These are phyloP conservation scores for Antrodiella citrinella DNA, from an alignment of 768 basidiomycete species.

Conservation along the genomic window DNA sequence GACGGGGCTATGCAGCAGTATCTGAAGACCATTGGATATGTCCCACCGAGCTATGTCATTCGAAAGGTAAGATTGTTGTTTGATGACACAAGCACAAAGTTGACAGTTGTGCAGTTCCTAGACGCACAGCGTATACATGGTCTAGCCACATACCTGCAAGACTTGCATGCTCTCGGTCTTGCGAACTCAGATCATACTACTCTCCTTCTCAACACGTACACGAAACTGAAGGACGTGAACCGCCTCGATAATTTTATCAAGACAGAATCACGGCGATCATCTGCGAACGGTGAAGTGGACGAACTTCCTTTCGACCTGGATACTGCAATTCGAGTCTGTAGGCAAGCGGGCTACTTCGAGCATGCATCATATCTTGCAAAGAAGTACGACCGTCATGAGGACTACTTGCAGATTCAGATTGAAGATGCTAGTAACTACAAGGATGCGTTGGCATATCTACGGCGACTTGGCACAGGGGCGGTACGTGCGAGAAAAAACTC, in stretches of 20 bases:
- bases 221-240: constrained; percentile 87
- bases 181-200: constrained; percentile 98
- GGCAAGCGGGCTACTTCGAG: constrained; percentile 93
- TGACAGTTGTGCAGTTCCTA: constrained; percentile 56
- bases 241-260: constrained; percentile 91
- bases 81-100: background rate
- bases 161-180: constrained; percentile 80
- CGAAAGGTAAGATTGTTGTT: constrained; percentile 59
- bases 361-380: constrained; percentile 91
- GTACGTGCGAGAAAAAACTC: constrained; percentile 54
- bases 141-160: constrained; percentile 92
- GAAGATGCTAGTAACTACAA: constrained; percentile 81
- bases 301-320: constrained; percentile 95
- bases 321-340: constrained; percentile 92
- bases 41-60: constrained; percentile 94
- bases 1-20: constrained; percentile 93
- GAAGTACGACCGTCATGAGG: constrained; percentile 87
- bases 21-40: constrained; percentile 78
- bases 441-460: constrained; percentile 77
- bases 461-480: constrained; percentile 68
- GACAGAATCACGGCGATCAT: constrained; percentile 56
- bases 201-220: constrained; percentile 92
- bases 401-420: constrained; percentile 88
- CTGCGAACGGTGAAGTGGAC: constrained; percentile 33
- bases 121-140: constrained; percentile 95